Percentiles rank a stretch among this genome's conserved stretches.
Evolutionary conservation across 2,329 filamentous ascomycete genomes (phyloP).

Genomic region (Bisporella sp.): DNA sequence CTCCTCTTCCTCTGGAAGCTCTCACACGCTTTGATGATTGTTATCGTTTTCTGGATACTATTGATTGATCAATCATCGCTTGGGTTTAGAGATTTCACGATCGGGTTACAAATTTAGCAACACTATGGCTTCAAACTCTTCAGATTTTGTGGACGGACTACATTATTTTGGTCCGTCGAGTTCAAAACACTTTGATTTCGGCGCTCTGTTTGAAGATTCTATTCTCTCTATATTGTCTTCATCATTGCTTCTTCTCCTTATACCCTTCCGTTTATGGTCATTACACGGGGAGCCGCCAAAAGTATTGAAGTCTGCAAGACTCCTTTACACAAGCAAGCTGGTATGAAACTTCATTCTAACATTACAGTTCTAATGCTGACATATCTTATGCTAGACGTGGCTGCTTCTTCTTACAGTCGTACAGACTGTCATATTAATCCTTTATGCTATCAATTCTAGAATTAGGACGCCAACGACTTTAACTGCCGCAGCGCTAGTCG

Average conservation of each 20-base stretch:
- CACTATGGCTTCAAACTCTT: background rate
- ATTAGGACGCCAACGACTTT: constrained; percentile 12
- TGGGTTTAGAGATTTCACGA: too few species aligned
- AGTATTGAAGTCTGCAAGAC: constrained; percentile 10
- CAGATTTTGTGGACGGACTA: background rate
- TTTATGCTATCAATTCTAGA: constrained; percentile 5
- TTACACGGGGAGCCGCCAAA: constrained; percentile 14
- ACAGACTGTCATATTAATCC: constrained; percentile 12
- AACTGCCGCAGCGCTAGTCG: constrained; percentile 11
- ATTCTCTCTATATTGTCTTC: constrained; percentile 18
- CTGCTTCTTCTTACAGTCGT: constrained; percentile 15
- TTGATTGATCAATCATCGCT: too few species aligned
- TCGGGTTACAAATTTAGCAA: too few species aligned
- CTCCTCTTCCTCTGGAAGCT: too few species aligned
- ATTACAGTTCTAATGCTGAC: background rate
- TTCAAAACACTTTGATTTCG: constrained; percentile 20
- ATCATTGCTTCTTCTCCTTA: constrained; percentile 10
- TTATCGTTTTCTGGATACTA: too few species aligned
- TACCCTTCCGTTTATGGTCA: constrained; percentile 13
- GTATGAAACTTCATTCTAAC: constrained; percentile 6
- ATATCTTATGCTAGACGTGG: constrained; percentile 21
- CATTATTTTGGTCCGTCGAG: constrained; percentile 13
- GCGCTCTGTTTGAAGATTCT: constrained; percentile 17
- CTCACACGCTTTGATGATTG: too few species aligned
- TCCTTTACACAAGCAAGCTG: constrained; percentile 16